Percentiles rank a stretch among this genome's conserved stretches.
Conservation (phyloP, 73 alveolate species). For the Durusdinium trenchii region DNA sequence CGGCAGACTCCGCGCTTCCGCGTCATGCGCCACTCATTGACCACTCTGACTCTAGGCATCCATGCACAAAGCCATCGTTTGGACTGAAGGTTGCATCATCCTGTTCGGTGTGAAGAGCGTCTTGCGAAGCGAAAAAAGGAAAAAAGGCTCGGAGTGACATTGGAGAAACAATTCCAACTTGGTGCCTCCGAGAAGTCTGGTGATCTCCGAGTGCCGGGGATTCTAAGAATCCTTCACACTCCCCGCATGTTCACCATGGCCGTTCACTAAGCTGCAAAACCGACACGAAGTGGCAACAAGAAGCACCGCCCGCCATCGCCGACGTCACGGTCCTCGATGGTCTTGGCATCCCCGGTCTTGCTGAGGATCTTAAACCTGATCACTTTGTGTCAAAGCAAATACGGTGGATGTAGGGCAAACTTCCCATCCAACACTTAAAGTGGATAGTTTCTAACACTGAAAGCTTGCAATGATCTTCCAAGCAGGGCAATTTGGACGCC, state of each 20-base stretch:
- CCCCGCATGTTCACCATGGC: not conserved
- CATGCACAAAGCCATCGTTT: slow-evolving; percentile 95
- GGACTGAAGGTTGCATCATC: slow-evolving; percentile 96
- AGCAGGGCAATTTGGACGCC: not conserved
- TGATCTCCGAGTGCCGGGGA: not conserved
- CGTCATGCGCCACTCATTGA: no score
- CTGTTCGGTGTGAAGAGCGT: not conserved
- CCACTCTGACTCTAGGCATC: no score
- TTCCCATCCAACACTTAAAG: not conserved
- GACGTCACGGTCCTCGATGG: slow-evolving; percentile 38
- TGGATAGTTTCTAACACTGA: no score
- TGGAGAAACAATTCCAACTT: not conserved
- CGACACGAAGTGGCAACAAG: no score
- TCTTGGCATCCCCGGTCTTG: slow-evolving; percentile 69
- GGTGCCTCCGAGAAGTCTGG: not conserved
- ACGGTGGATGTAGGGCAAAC: not conserved
- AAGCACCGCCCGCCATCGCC: no score
- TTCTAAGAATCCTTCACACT: not conserved
- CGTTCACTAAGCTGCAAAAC: not conserved
- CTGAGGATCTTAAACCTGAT: slow-evolving; percentile 71
- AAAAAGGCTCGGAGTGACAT: not conserved
- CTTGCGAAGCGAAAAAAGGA: not conserved
- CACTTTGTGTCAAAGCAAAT: no score
- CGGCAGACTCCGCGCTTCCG: not conserved
- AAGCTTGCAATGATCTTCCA: not conserved